Evolutionary conservation across 768 basidiomycete species (phyloP), one percentile per base, ranked within the genome.

Genomic region (Phylloporus rhodoxanthus): DNA sequence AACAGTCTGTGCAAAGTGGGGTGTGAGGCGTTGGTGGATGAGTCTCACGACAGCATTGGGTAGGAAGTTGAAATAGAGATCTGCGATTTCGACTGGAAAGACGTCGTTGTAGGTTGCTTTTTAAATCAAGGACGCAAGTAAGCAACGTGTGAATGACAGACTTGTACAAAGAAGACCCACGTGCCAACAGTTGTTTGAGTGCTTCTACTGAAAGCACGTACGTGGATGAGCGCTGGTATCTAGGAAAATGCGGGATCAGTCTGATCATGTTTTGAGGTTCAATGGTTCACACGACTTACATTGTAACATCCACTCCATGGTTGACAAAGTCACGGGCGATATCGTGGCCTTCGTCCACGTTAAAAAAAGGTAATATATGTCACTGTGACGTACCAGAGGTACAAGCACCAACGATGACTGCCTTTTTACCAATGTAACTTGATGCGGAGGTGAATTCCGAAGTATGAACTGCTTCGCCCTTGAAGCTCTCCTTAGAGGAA

Each of bases 361-460:
- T 20, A 51, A 52, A 51, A n/a, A 28, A 48, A n/a, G 23, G 47
- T 53, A 26, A 1, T 5, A 21, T 45, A 17, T 6, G 8, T 17
- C 17, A 3, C 14, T 2, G n/a, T 10, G 19, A 55, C 64, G n/a
- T 58, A 77, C 77, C 75, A 17, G 83, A 82, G 44, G 77, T 84
- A 38, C 80, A 79, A n/a, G 84, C 76, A 13, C 85, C 84, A 3
- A 87, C 70, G 17, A 87, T 71, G 1, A 86, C 70, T 6, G 77
- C 82, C 56, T 80, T 84, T 70, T 85, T 85, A 7, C 82, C 82
- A 5, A 66, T 50, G 55, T 78, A 75, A 28, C 75, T 76, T 2
- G 64, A 52, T 0, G 79, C 79, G 7, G 69, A 68, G 19, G 71
- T 76, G 62, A 79, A 78, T 20, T 72, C 51, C 1, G 70, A 70